Base-by-base conservation (phyloP, 495 filamentous ascomycete species). In the Sordaria brevicollis region DNA sequence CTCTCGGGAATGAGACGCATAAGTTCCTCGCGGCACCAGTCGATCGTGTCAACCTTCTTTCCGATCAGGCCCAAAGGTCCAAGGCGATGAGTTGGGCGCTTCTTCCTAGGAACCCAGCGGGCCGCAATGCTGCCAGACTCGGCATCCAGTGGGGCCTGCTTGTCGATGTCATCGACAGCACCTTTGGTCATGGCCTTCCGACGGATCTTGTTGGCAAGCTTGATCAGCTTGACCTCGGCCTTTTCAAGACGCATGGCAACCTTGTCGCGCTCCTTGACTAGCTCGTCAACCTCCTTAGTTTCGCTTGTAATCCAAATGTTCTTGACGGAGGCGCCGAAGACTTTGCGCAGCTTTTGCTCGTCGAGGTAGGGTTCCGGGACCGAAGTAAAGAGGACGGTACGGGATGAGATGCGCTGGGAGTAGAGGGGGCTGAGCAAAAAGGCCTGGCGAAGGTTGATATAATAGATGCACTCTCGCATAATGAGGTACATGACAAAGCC, bases 401-500 rank as follows among this genome's bases (percentile, higher is more conserved):
- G 89, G 4, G 95, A 96, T 2, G 96, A 98, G 71, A 98, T 90
- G 73, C 94, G 92, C 74, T 88, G 91, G 65, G 93, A 87, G 79
- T 97, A 94, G 34, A 92, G 83, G 17, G 94, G 94, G 39, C 93
- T 94, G 69, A 97, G 85, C 65, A 95, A 84, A 81, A 96, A 97
- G 1, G 96, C 95, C 83, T 99, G 96, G 73, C 94, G 93, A 70
- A 98, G 79, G 79, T 97, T 97, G 86, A 97, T 92, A 80, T 92
- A 97, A 86, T 88, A 97, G 78, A 99, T 90, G 81, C 88, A 90
- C 81, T 99, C 95, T 65, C 96, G 88, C 71, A 94, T 91, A 71
- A 99, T 89, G 78, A 94, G 89, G 77, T 90, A 91, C 81, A 97
- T 91, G 74, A 99, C 83, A 74, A 97, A 95, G 65, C 87, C 87